Base-by-base conservation (phyloP, 1,284 basidiomycete genomes). In the Ceratobasidium sp. region DNA sequence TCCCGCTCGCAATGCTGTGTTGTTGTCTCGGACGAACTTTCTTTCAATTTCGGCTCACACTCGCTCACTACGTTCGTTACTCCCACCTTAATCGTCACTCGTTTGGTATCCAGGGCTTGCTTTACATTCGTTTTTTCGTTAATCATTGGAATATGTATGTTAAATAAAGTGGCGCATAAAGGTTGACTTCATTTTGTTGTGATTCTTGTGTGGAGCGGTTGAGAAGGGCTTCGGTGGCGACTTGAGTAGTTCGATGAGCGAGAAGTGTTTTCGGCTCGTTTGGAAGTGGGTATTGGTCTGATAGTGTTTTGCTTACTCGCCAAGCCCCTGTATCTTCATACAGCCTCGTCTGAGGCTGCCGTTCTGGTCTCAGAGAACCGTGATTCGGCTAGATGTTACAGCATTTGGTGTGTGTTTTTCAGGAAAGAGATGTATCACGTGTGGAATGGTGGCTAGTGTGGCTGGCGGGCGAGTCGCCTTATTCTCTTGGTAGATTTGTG, bases 61-160 rank as follows among this genome's bases (percentile, higher is more conserved):
- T 52, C 48, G 5, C 45, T 46, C 34, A 55, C 30, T 55, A 55
- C 52, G 52, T 21, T 55, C 52, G 5, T 18, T 55, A 55, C 52
- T n/a, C n/a, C 28, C n/a, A 34, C 30, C 28, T 55, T 55, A 14
- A 55, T 30, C 23, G 52, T 55, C 52, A 32, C 52, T 55, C 52
- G 8, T 55, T 55, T 32, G 9, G 52, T 30, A 10, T 30, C 16
- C 28, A 32, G 28, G 48, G 46, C 46, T 48, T 52, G 3, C 26
- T 26, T 52, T 52, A 52, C 26, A 23, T 18, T 52, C 48, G 23
- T 26, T 52, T 16, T 52, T 30, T 52, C 26, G 21, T 52, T 52
- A 52, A 52, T 50, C 26, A 16, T 4, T 50, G 8, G 8, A 28
- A 23, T 39, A 28, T 50, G 48, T 50, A 50, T 28, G 48, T 50